A percentile compares a stretch with the other conserved stretches of the same genome.
Conservation (phyloP, 1,139 yeast genomes). For the Debaryomyces robertsiae region DNA sequence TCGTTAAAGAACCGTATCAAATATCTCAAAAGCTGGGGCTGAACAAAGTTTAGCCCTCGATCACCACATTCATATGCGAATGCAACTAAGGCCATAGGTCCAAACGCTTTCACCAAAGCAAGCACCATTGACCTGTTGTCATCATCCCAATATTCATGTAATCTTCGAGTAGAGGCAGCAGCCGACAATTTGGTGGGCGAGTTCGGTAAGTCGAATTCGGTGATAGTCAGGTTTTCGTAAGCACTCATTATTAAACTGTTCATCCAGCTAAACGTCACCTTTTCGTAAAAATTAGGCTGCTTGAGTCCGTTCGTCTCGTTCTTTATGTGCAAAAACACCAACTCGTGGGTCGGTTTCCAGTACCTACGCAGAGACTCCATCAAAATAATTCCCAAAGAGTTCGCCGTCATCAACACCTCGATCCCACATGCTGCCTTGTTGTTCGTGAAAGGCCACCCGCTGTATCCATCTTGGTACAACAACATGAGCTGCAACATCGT, state of each 20-base stretch:
- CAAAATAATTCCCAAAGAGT: slow-evolving; percentile 23
- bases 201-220: slow-evolving; percentile 55
- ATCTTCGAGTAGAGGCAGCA: slow-evolving; percentile 19
- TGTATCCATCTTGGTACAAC: slow-evolving; percentile 33
- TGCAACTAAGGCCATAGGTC: slow-evolving; percentile 44
- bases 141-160: slow-evolving; percentile 29
- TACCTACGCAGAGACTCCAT: slow-evolving; percentile 25
- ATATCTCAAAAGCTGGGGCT: slow-evolving; percentile 58
- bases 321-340: slow-evolving; percentile 20
- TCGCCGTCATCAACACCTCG: slow-evolving; percentile 23
- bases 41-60: slow-evolving; percentile 48
- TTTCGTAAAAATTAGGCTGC: slow-evolving; percentile 52
- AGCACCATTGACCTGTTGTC: slow-evolving; percentile 37
- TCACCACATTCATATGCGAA: slow-evolving; percentile 48
- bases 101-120: slow-evolving; percentile 53
- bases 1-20: slow-evolving; percentile 48
- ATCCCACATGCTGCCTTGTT: slow-evolving; percentile 15
- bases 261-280: slow-evolving; percentile 64
- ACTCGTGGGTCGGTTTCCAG: slow-evolving; percentile 36
- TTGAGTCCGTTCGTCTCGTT: slow-evolving; percentile 21
- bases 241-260: slow-evolving; percentile 54
- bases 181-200: slow-evolving; percentile 55
- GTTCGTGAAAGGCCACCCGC: slow-evolving; percentile 23
- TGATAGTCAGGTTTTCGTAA: slow-evolving; percentile 47
- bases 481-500: slow-evolving; percentile 24